phyloP scores from a whole-genome alignment of 306 rosid species.

The Lablab purpureus region DNA sequence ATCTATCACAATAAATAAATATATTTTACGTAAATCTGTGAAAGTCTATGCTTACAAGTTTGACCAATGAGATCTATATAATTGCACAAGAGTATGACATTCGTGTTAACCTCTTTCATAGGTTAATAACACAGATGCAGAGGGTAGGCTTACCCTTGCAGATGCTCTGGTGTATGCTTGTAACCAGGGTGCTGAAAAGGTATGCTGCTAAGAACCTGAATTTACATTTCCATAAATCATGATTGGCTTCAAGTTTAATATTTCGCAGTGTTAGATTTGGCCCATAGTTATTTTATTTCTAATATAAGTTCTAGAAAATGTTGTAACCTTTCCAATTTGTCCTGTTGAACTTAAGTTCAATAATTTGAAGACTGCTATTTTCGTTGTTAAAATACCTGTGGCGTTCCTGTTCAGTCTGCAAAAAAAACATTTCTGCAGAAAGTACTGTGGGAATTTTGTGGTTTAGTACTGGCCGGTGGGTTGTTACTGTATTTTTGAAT shows the following conservation, averaged over 20 bases:
- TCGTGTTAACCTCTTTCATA: slow-evolving; percentile 49
- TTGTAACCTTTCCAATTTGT: slow-evolving; percentile 5
- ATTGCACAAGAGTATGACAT: slow-evolving; percentile 22
- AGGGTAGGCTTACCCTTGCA: slow-evolving; percentile 93
- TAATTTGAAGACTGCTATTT: slow-evolving; percentile 11
- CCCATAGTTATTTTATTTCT: not conserved
- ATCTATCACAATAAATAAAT: not conserved
- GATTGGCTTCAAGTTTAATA: slow-evolving; percentile 23
- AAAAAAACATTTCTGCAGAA: slow-evolving; percentile 9
- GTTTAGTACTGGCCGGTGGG: not conserved
- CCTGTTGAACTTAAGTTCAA: slow-evolving; percentile 13
- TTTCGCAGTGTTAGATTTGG: slow-evolving; percentile 9
- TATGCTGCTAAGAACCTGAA: slow-evolving; percentile 21
- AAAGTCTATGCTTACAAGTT: slow-evolving; percentile 1
- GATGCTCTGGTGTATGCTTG: slow-evolving; percentile 92
- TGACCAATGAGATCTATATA: slow-evolving; percentile 4
- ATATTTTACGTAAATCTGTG: not conserved
- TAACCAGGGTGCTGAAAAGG: slow-evolving; percentile 96
- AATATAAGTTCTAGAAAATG: not conserved
- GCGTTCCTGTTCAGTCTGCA: not conserved
- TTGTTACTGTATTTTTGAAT: not conserved
- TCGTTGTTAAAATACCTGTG: slow-evolving; percentile 16
- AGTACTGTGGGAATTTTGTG: slow-evolving; percentile 14
- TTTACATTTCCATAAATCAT: not conserved
- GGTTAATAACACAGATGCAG: slow-evolving; percentile 98